Evolutionary conservation across 306 rosid genomes (phyloP), one percentile per base, ranked within the genome.

Genomic region (Rosa rugosa): DNA sequence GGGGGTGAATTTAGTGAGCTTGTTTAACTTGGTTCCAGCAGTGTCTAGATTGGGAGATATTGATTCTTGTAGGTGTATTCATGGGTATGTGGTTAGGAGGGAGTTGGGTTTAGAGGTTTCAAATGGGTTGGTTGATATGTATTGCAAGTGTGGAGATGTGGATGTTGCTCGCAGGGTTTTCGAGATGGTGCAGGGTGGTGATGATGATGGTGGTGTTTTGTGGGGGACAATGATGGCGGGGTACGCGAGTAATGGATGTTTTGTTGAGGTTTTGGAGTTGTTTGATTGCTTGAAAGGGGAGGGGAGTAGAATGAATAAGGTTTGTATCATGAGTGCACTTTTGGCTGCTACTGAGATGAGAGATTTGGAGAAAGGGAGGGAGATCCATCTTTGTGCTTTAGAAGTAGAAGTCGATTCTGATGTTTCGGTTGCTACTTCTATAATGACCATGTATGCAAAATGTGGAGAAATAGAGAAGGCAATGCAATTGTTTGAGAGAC

Each of bases 141-240:
- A 90, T 82, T 81, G 85, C 66, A 92, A 88, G 84, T 88, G 97
- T 67, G 90, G 86, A 36, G 82, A 85, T 69, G 82, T 84, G 41
- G 68, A 77, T 50, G 73, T 68, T 72, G 93, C 91, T 78, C 69
- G 80, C 25, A 75, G 0, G 69, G 64, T 88, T 72, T 88, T 90
- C 44, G 77, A 87, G 67, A 57, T 31, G 81, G 85, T 85, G 93
- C 41, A 13, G 71, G 76, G 57, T 36, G 77, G 57, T 36, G 77
- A 77, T 64, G 92, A 90, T 85, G 87, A 81, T 65, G 85, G 9
- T 8, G 71, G n/a, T 66, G 86, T 92, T 56, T 84, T 90, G 0
- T 88, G 88, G 91, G 91, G 87, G 65, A 88, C 85, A 20, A 85
- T 92, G 87, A 87, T 88, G 90, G 85, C 91, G 12, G 94, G 97